These are phyloP conservation scores for Linum lewisii DNA, from an alignment of 345 rosid species.

Conservation along the genomic window DNA sequence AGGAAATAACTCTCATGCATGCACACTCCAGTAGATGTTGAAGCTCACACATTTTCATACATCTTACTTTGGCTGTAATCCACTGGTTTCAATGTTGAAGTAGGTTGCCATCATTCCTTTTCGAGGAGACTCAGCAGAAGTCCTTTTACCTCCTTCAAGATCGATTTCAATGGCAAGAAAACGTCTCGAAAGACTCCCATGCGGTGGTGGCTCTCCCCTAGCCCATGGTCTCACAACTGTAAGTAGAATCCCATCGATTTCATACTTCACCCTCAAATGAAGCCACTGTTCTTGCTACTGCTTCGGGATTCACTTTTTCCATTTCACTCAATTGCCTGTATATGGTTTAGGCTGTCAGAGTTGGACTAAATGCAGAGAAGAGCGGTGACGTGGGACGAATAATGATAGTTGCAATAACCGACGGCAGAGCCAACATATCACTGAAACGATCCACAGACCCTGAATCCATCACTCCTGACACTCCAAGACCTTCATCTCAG, in stretches of 20 bases:
- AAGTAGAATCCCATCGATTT: conserved; percentile 16
- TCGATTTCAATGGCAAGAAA: conserved; percentile 97
- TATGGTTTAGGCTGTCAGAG: conserved; percentile 65
- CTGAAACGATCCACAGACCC: conserved; percentile 89
- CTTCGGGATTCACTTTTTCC: conserved; percentile 6
- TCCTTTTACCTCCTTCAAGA: conserved; percentile 91
- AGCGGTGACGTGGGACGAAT: conserved; percentile 93
- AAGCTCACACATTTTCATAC: not conserved
- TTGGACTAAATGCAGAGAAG: conserved; percentile 95
- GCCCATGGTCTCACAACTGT: conserved; percentile 98
- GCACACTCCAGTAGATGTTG: not conserved
- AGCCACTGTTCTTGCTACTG: not conserved
- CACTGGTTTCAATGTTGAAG: conserved; percentile 11
- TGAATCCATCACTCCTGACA: conserved; percentile 52
- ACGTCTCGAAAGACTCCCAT: conserved; percentile 95
- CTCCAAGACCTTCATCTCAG: conserved; percentile 75
- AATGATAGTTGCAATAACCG: conserved; percentile 91
- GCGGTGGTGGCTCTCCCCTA: conserved; percentile 97
- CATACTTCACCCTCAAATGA: not conserved
- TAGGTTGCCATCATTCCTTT: conserved; percentile 94
- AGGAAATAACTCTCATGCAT: not conserved
- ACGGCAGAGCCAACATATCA: conserved; percentile 91
- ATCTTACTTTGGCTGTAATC: not conserved
- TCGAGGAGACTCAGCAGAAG: conserved; percentile 95
- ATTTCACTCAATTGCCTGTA: not conserved